Evolutionary conservation across 768 basidiomycete species (phyloP).

Genomic region (Terana coerulea): DNA sequence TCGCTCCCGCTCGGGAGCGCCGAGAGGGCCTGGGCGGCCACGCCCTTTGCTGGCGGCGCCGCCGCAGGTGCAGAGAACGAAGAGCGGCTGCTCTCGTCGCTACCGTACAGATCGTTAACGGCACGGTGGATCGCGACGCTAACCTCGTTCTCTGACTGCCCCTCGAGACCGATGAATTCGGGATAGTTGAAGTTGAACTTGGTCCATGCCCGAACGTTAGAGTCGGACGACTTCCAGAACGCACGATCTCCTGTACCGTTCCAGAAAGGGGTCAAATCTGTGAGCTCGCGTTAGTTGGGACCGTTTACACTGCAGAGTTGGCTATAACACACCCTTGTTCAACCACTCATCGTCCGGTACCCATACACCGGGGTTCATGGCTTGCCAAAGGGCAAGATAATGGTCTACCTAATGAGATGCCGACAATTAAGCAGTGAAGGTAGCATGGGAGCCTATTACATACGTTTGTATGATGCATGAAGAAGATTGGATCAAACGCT

Average conservation of each 20-base stretch:
- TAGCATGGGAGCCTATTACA: no score
- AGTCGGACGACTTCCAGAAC: constrained; percentile 38
- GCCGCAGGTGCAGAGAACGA: no score
- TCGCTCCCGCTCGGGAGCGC: background rate
- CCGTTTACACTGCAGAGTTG: no score
- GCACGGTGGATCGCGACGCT: constrained; percentile 28
- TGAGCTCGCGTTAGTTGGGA: no score
- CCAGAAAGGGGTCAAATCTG: constrained; percentile 48
- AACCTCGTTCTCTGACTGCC: constrained; percentile 26
- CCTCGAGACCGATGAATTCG: constrained; percentile 41
- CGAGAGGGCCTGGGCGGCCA: background rate
- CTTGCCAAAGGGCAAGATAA: constrained; percentile 47
- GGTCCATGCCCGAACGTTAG: constrained; percentile 24
- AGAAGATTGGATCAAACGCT: constrained; percentile 55
- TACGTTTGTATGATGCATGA: constrained; percentile 51
- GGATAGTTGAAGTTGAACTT: constrained; percentile 46
- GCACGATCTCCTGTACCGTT: constrained; percentile 27
- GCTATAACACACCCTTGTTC: no score
- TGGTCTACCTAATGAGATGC: no score
- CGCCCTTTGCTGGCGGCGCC: background rate
- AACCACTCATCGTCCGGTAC: no score
- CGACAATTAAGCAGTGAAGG: no score
- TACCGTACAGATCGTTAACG: constrained; percentile 33
- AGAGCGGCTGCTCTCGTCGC: background rate
- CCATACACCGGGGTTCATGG: constrained; percentile 40